Conservation (phyloP, 2,329 filamentous ascomycete genomes). For the Thielaviopsis musarum region DNA sequence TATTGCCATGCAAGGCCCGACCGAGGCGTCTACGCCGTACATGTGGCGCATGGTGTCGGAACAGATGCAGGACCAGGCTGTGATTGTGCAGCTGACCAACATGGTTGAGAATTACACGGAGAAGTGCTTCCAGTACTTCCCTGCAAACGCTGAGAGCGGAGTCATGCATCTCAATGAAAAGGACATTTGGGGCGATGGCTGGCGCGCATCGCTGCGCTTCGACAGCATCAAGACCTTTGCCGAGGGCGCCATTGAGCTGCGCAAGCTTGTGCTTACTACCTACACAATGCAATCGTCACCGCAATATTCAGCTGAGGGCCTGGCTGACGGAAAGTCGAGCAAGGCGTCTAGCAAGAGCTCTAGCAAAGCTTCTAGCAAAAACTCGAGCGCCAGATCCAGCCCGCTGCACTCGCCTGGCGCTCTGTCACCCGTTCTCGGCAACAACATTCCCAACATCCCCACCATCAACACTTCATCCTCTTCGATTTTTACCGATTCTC, state of each 20-base stretch:
- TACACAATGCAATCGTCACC: conserved; percentile 25
- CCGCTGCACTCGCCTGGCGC: no score
- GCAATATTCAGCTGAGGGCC: conserved; percentile 11
- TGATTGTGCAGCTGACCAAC: conserved; percentile 90
- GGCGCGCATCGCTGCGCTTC: conserved; percentile 52
- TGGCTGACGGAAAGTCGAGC: no score
- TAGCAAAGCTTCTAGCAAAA: no score
- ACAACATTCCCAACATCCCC: no score
- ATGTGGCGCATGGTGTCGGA: conserved; percentile 95
- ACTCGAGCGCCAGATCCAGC: no score
- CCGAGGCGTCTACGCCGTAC: conserved; percentile 55
- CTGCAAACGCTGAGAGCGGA: conserved; percentile 35
- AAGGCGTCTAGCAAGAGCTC: no score
- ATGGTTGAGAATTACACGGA: conserved; percentile 61
- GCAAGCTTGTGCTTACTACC: conserved; percentile 46
- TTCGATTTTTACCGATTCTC: no score
- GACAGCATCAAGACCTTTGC: conserved; percentile 40
- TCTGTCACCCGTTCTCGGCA: no score
- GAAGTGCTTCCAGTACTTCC: conserved; percentile 87
- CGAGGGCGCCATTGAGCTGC: conserved; percentile 49
- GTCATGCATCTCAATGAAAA: conserved; percentile 42
- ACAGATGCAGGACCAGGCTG: conserved; percentile 51
- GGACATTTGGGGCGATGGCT: conserved; percentile 48
- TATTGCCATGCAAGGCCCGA: conserved; percentile 90
- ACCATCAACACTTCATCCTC: no score